These are phyloP conservation scores for Candida freyschussii DNA, from an alignment of 1,139 yeast species.

Conservation along the genomic window DNA sequence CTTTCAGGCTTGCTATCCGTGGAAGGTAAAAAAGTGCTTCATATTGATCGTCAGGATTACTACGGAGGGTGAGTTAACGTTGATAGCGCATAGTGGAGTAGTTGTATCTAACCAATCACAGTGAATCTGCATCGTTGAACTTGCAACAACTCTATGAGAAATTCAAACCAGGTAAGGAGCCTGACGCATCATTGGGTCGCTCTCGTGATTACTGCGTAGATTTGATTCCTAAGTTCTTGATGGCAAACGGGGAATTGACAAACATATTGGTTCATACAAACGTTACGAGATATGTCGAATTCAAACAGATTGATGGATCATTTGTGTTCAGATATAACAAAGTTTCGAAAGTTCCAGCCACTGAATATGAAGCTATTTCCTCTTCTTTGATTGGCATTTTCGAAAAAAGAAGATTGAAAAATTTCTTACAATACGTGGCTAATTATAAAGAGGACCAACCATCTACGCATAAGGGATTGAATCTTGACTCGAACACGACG, in stretches of 20 bases:
- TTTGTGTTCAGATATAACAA: constrained; percentile 79
- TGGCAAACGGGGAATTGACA: constrained; percentile 98
- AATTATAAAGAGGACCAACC: constrained; percentile 73
- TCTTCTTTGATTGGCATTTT: constrained; percentile 94
- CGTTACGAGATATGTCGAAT: constrained; percentile 92
- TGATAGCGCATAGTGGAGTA: too few relatives aligned
- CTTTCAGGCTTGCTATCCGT: constrained; percentile 91
- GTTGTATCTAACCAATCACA: not conserved
- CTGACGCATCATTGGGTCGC: constrained; percentile 72
- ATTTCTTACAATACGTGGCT: constrained; percentile 83
- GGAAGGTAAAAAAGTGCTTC: constrained; percentile 94
- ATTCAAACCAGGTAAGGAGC: constrained; percentile 70
- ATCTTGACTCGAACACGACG: constrained; percentile 87
- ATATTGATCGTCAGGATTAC: constrained; percentile 93
- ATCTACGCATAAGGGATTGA: constrained; percentile 80
- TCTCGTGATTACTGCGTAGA: constrained; percentile 99
- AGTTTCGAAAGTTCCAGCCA: constrained; percentile 93
- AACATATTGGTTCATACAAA: constrained; percentile 93
- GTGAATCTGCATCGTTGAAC: constrained; percentile 51
- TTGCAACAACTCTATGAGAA: constrained; percentile 53
- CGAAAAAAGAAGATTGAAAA: constrained; percentile 93
- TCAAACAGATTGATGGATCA: constrained; percentile 92
- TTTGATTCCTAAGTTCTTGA: constrained; percentile 90
- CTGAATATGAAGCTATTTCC: constrained; percentile 83
- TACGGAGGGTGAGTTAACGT: constrained; percentile 71